Percentiles rank a stretch among this genome's conserved stretches.
Conservation (phyloP, 2,329 filamentous ascomycete genomes). For the Tolypocladium capitatum region DNA sequence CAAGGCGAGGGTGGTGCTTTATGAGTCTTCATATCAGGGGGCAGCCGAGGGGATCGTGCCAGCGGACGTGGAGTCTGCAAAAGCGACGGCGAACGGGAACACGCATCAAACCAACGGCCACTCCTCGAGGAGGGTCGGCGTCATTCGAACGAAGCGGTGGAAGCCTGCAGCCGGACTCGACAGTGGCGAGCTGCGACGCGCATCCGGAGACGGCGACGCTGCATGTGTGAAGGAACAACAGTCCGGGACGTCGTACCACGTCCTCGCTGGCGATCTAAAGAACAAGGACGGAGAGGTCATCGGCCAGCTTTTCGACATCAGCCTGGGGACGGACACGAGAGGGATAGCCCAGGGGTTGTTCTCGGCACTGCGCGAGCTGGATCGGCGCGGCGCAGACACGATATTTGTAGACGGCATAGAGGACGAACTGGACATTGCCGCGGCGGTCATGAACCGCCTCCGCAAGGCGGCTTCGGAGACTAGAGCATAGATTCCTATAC, state of each 20-base stretch:
- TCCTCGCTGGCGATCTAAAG: conserved; percentile 27
- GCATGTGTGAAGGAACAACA: conserved; percentile 10
- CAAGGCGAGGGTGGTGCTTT: conserved; percentile 71
- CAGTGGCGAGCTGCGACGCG: conserved; percentile 14
- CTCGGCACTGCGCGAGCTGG: conserved; percentile 72
- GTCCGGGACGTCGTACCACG: conserved; percentile 21
- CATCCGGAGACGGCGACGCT: background rate
- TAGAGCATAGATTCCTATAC: conserved; percentile 19
- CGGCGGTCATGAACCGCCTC: conserved; percentile 74
- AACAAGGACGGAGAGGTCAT: conserved; percentile 17
- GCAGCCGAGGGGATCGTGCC: conserved; percentile 21
- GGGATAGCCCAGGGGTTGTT: conserved; percentile 80
- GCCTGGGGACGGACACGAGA: conserved; percentile 56
- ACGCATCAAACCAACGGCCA: conserved; percentile 8
- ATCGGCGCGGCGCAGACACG: conserved; percentile 62
- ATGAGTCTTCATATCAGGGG: conserved; percentile 41
- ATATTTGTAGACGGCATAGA: conserved; percentile 87
- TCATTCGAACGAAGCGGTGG: conserved; percentile 46
- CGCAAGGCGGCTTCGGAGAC: conserved; percentile 61
- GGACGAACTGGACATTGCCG: conserved; percentile 68
- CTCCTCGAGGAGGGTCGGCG: conserved; percentile 26
- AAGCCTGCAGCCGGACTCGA: conserved; percentile 26
- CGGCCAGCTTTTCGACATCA: conserved; percentile 50
- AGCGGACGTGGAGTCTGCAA: conserved; percentile 19
- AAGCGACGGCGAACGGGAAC: conserved; percentile 6